phyloP scores from a whole-genome alignment of 805 yeast genomes.

The Alloascoidea africana region DNA sequence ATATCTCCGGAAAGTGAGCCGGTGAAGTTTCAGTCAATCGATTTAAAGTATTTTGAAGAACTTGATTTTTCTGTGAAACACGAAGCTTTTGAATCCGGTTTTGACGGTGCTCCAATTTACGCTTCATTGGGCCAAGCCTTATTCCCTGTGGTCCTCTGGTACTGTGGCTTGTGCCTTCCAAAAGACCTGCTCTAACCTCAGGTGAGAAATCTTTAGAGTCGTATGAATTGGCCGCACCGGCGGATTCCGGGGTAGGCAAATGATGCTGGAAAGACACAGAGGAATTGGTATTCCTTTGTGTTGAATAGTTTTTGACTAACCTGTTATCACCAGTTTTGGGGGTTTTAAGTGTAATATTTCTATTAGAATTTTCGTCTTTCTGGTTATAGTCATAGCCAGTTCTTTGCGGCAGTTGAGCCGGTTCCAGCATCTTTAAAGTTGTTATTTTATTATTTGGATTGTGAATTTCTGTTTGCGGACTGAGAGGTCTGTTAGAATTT shows the following conservation, averaged over 20 bases:
- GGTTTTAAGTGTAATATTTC: background rate
- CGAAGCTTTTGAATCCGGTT: too few relatives aligned
- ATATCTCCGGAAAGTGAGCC: too few relatives aligned
- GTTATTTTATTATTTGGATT: background rate
- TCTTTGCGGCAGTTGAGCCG: background rate
- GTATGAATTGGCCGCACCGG: background rate
- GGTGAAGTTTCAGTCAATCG: too few relatives aligned
- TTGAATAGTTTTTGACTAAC: background rate
- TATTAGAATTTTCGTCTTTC: slow-evolving; percentile 6
- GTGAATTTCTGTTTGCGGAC: too few relatives aligned
- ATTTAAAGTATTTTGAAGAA: too few relatives aligned
- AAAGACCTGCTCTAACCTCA: background rate
- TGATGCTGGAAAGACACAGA: background rate
- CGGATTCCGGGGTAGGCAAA: slow-evolving; percentile 1
- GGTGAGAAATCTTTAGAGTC: background rate
- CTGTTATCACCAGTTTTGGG: too few relatives aligned
- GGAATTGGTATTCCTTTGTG: background rate
- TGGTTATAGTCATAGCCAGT: background rate
- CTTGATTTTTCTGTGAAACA: too few relatives aligned
- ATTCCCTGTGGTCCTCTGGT: slow-evolving; percentile 1
- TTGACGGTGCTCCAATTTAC: background rate
- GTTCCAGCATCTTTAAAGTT: background rate
- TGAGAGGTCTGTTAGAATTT: too few relatives aligned
- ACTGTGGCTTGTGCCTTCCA: background rate
- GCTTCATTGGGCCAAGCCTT: background rate